Evolutionary conservation across 2,329 filamentous ascomycete genomes (phyloP), one percentile per base, ranked within the genome.

Genomic region (Exophiala viscosa): DNA sequence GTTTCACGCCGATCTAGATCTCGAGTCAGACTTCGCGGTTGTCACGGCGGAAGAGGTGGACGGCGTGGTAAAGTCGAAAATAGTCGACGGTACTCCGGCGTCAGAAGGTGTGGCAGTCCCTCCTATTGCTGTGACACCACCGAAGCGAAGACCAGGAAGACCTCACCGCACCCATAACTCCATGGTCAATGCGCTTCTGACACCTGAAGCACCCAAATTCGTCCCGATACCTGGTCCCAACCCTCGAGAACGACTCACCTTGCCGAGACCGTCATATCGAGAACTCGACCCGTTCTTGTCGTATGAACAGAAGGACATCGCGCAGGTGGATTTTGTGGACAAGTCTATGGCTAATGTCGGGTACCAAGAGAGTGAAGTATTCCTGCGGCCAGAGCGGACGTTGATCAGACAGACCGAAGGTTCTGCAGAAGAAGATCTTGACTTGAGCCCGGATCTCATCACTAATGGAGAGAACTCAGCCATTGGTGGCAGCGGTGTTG

Each of bases 331-430:
- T 64, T 97, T 96, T 69, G 91, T 97, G 42, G 92, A 96, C 70
- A 90, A 93, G 66, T 87, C 89, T 1, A 96, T 97, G 91, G 91
- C 91, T 62, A 92, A 90, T 64, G 88, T 96, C 42, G 92, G 92
- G 46, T 97, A 96, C 66, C 92, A 96, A 71, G 90, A 96, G 72
- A 96, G 87, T 63, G 92, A 97, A 70, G 79, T 91, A 53, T 97
- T 90, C 66, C 77, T 88, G 47, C 84, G 88, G 41, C 87, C 89
- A 4, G 87, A 91, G 48, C 81, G 82, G 54, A 84, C 80, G 47
- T 76, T 95, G 55, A 80, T 86, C 52, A 78, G 83, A 11, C 75
- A 84, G 59, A 74, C 78, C 2, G 83, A 86, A 65, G 79, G 78
- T 17, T 78, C 79, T 5, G 79, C 83, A 43, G 80, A 84, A 61